Conservation (phyloP, 352 stramenopile species). For the Pythium coloratum region DNA sequence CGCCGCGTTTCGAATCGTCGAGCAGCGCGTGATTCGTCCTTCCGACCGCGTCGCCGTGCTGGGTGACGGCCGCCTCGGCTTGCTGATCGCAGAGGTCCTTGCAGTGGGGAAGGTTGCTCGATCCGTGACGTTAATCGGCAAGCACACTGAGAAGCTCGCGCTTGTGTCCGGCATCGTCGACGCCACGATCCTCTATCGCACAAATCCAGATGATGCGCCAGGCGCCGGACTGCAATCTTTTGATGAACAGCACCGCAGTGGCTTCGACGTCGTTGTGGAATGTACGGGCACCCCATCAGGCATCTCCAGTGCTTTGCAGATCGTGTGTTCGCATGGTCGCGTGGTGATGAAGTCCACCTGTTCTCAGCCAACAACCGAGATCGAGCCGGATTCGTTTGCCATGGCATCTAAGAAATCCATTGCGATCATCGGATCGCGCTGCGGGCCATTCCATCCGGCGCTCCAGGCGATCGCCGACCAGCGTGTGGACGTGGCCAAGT, state of each 20-base stretch:
- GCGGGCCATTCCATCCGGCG: slow-evolving; percentile 59
- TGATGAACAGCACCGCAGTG: slow-evolving; percentile 10
- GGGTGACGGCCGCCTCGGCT: slow-evolving; percentile 72
- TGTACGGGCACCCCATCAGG: slow-evolving; percentile 53
- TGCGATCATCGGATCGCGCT: slow-evolving; percentile 61
- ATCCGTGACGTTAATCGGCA: slow-evolving; percentile 45
- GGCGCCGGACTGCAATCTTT: neutral
- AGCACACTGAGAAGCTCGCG: slow-evolving; percentile 56
- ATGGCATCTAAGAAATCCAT: slow-evolving; percentile 38
- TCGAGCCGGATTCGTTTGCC: slow-evolving; percentile 3
- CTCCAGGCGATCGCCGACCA: slow-evolving; percentile 48
- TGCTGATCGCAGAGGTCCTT: slow-evolving; percentile 72
- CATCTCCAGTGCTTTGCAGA: slow-evolving; percentile 39
- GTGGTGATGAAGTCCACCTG: slow-evolving; percentile 36
- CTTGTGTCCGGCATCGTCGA: slow-evolving; percentile 50
- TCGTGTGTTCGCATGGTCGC: slow-evolving; percentile 32
- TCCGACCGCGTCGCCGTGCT: slow-evolving; percentile 61
- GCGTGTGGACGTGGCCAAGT: slow-evolving; percentile 64
- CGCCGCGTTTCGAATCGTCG: slow-evolving; percentile 65
- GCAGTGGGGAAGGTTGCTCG: slow-evolving; percentile 9
- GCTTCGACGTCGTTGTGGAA: slow-evolving; percentile 71
- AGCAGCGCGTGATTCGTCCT: slow-evolving; percentile 51
- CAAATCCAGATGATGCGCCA: neutral
- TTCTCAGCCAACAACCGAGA: slow-evolving; percentile 11
- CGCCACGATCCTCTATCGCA: slow-evolving; percentile 22